A percentile compares a stretch with the other conserved stretches of the same genome.
Evolutionary conservation across 331 rosid species (phyloP).

Genomic region (Stylosanthes scabra): DNA sequence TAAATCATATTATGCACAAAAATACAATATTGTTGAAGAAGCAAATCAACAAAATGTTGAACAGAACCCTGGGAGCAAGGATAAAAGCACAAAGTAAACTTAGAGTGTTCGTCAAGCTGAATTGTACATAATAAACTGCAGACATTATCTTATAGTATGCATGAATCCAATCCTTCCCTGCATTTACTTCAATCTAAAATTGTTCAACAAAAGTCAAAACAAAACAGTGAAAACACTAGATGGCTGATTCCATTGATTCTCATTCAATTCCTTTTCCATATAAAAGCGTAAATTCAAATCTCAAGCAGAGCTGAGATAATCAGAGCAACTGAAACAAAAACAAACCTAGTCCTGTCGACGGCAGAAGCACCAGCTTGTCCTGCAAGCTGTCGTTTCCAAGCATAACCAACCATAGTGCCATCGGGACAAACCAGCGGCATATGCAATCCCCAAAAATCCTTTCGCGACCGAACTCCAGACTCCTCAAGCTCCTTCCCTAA

Average conservation of each 20-base stretch:
- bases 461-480: slow-evolving; percentile 80
- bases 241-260: slow-evolving; percentile 5
- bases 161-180: neutral
- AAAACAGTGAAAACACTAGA: neutral
- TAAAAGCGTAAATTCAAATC: no score
- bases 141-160: neutral
- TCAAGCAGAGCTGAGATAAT: neutral
- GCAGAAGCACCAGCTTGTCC: slow-evolving; percentile 98
- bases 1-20: neutral
- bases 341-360: slow-evolving; percentile 80
- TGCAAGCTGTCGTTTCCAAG: slow-evolving; percentile 96
- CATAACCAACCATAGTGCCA: slow-evolving; percentile 93
- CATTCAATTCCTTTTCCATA: neutral
- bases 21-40: neutral
- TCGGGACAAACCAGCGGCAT: slow-evolving; percentile 98
- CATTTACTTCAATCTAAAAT: no score
- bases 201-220: neutral
- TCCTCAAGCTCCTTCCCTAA: slow-evolving; percentile 89
- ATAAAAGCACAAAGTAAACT: neutral
- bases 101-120: neutral
- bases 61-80: neutral
- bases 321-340: slow-evolving; percentile 7
- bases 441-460: slow-evolving; percentile 92
- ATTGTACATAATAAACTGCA: neutral
- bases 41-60: neutral